Evolutionary conservation across 371 early-diverging fungal species (phyloP).

Genomic region (Saksenaea vasiformis): DNA sequence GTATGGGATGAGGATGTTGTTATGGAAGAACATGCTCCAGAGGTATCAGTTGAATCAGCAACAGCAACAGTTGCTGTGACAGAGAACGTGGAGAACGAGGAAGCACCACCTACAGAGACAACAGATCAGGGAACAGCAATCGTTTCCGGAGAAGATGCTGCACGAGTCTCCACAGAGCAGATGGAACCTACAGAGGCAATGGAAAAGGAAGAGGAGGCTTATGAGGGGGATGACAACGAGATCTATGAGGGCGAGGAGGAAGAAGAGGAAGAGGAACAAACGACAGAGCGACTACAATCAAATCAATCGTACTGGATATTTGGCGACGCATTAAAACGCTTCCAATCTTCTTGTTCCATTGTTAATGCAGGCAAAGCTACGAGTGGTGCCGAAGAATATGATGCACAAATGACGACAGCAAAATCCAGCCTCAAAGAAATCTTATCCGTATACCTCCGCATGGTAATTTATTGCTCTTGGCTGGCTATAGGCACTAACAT

Average conservation of each 20-base stretch:
- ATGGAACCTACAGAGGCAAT: not conserved
- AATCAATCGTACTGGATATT: slow-evolving; percentile 51
- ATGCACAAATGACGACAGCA: slow-evolving; percentile 18
- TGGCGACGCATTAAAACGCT: slow-evolving; percentile 42
- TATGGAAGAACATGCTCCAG: not conserved
- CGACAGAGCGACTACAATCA: slow-evolving; percentile 18
- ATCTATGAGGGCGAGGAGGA: not conserved
- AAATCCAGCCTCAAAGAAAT: slow-evolving; percentile 43
- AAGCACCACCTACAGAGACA: not conserved
- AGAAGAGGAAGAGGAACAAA: not conserved
- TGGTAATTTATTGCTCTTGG: slow-evolving; percentile 20
- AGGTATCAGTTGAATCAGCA: not conserved
- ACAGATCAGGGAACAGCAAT: not conserved
- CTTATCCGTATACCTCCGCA: slow-evolving; percentile 35
- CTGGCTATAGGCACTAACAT: not conserved
- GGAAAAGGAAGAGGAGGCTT: too few relatives aligned
- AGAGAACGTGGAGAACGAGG: not conserved
- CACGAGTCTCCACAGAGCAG: not conserved
- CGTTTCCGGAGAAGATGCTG: not conserved
- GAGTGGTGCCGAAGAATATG: slow-evolving; percentile 16
- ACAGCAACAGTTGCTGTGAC: not conserved
- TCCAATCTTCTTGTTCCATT: slow-evolving; percentile 27
- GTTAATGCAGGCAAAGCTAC: slow-evolving; percentile 4
- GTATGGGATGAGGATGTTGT: not conserved
- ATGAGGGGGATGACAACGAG: not conserved